A percentile compares a stretch with the other conserved stretches of the same genome.
phyloP scores from a whole-genome alignment of 768 basidiomycete genomes.

The Hygrocybe coccinea region DNA sequence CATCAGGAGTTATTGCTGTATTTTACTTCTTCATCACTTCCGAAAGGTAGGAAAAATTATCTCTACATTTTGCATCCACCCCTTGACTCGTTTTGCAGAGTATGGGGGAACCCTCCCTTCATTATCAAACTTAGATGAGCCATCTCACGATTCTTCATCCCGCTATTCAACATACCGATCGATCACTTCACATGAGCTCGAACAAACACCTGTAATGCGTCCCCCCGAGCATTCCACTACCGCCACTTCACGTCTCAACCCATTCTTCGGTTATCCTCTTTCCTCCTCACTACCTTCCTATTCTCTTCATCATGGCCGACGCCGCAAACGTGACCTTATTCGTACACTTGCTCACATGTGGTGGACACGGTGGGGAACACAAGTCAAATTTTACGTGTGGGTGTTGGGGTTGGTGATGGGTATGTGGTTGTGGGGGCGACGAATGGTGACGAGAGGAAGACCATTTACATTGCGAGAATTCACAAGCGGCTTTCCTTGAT shows the following conservation, averaged over 20 bases:
- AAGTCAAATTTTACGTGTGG: conserved; percentile 34
- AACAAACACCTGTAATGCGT: not conserved
- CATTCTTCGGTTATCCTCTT: conserved; percentile 72
- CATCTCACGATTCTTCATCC: not conserved
- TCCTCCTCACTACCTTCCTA: conserved; percentile 33
- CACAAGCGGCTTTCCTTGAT: not conserved
- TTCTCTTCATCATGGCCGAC: conserved; percentile 55
- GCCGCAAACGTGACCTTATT: conserved; percentile 62
- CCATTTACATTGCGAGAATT: not conserved
- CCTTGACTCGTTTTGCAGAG: conserved; percentile 39
- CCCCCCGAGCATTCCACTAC: conserved; percentile 51
- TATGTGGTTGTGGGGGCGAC: conserved; percentile 17
- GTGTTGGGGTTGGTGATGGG: conserved; percentile 29
- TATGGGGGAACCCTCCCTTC: conserved; percentile 60
- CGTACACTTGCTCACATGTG: conserved; percentile 58
- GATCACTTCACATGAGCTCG: conserved; percentile 8
- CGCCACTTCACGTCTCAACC: conserved; percentile 59
- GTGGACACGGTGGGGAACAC: conserved; percentile 60
- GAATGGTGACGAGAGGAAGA: not conserved
- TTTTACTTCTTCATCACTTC: conserved; percentile 50
- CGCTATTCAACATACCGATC: conserved; percentile 14
- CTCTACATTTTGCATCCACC: conserved; percentile 16
- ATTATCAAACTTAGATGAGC: conserved; percentile 13
- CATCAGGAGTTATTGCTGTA: conserved; percentile 49
- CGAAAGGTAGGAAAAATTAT: conserved; percentile 44